Base-by-base conservation (phyloP, 768 basidiomycete species). In the Russula vinacea region DNA sequence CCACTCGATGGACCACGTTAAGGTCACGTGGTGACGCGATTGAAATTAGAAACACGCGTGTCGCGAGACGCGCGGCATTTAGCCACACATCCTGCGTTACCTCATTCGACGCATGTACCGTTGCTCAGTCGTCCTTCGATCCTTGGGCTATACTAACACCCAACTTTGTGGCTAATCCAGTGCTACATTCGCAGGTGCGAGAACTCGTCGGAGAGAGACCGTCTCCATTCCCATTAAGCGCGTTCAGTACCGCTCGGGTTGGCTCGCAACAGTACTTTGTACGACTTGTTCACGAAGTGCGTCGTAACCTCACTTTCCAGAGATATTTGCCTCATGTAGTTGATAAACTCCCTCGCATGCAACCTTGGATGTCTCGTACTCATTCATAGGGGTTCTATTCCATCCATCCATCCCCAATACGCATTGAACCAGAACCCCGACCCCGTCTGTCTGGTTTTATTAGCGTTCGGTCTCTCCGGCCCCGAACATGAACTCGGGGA, bases 21-120 rank as follows among this genome's bases (percentile, higher is more conserved):
- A n/a, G n/a, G n/a, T 47, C 60, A 62, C 60, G 60, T 62, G 60
- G 11, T 55, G 13, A 9, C 52, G 60, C 33, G 52, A 37, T 14
- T 16, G 2, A 52, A 26, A 29, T 17, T 24, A 24, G 13, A 22
- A 50, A 26, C 49, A 8, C 49, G 49, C 24, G 5, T 45, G 44
- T 8, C 49, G 19, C 26, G 49, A 26, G 49, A 13, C 1, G 14
- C 32, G 33, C 33, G 19, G 49, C 14, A 35, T 24, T 32, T 32
- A 2, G 4, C 9, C 13, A 51, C 16, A 8, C 50, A 7, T 37
- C 22, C 35, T 35, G 37, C 49, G 14, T 53, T 40, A n/a, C 29
- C 49, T 60, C 59, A 42, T 51, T 52, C 22, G 40, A 42, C 35
- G 16, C 51, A 47, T 45, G 26, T 26, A 24, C 33, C n/a, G 2